phyloP scores from a whole-genome alignment of 352 stramenopile species.

The Globisporangium recalcitrans region DNA sequence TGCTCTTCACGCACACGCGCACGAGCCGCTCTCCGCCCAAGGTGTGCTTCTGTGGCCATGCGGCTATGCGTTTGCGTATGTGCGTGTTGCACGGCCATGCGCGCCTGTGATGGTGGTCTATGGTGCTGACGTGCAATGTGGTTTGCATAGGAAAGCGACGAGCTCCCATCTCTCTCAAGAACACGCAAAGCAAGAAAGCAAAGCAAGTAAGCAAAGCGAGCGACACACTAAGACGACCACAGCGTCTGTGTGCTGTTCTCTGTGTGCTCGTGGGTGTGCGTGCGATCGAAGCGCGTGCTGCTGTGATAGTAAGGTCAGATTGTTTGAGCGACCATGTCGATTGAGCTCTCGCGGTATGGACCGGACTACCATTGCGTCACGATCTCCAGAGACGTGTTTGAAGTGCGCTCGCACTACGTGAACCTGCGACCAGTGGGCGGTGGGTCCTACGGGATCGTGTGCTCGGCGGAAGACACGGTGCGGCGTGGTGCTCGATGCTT shows the following conservation, averaged over 20 bases:
- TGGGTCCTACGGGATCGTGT: conserved; percentile 92
- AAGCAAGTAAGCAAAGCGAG: too few relatives aligned
- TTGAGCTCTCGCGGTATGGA: conserved; percentile 69
- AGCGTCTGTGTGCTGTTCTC: too few relatives aligned
- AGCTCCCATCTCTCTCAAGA: conserved; percentile 3
- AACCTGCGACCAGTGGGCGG: conserved; percentile 74
- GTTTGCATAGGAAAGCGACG: neutral
- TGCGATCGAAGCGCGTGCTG: conserved; percentile 2
- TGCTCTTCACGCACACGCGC: conserved; percentile 1
- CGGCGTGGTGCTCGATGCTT: neutral
- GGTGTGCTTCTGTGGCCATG: neutral
- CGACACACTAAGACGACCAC: too few relatives aligned
- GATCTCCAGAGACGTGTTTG: conserved; percentile 75
- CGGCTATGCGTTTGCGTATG: neutral
- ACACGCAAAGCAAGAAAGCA: too few relatives aligned
- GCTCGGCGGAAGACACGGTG: conserved; percentile 88
- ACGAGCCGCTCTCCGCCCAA: neutral
- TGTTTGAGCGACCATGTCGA: conserved; percentile 29
- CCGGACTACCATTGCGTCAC: conserved; percentile 81
- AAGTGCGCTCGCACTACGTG: conserved; percentile 78
- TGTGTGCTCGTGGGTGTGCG: neutral
- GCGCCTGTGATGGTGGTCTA: too few relatives aligned
- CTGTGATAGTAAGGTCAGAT: neutral
- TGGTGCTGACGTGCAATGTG: neutral
- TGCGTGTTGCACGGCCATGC: too few relatives aligned